Conservation (phyloP, 352 stramenopile species). For the Phytophthora europaea region DNA sequence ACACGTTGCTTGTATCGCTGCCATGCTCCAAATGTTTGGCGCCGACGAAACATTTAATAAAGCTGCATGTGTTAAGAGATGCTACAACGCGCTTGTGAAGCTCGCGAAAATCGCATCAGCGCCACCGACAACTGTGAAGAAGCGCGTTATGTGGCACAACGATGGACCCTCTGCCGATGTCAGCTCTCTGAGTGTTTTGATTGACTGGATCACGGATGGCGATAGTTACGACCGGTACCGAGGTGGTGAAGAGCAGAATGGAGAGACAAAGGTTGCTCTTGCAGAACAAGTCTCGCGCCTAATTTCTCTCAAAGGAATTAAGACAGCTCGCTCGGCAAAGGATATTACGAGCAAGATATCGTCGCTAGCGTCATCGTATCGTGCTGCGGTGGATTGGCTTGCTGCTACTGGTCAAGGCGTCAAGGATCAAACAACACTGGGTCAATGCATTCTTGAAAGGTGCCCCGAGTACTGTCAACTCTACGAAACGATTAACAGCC, state of each 20-base stretch:
- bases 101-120: neutral
- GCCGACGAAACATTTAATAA: conserved; percentile 3
- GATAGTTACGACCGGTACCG: conserved; percentile 21
- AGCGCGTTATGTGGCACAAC: conserved; percentile 21
- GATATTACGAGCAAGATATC: conserved; percentile 14
- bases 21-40: conserved; percentile 5
- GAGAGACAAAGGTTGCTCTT: conserved; percentile 1
- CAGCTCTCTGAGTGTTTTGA: conserved; percentile 11
- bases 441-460: neutral
- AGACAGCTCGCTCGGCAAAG: neutral
- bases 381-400: neutral
- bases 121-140: neutral
- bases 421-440: neutral
- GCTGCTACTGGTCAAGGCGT: neutral
- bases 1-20: neutral
- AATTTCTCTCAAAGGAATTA: neutral
- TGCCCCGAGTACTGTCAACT: conserved; percentile 9
- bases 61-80: conserved; percentile 10
- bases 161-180: conserved; percentile 9
- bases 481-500: conserved; percentile 4
- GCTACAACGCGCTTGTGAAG: conserved; percentile 19
- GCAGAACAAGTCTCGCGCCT: neutral
- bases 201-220: conserved; percentile 13
- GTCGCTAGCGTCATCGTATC: conserved; percentile 1
- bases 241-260: conserved; percentile 8